phyloP scores from a whole-genome alignment of 768 basidiomycete genomes.

The Amanita fuliginea region DNA sequence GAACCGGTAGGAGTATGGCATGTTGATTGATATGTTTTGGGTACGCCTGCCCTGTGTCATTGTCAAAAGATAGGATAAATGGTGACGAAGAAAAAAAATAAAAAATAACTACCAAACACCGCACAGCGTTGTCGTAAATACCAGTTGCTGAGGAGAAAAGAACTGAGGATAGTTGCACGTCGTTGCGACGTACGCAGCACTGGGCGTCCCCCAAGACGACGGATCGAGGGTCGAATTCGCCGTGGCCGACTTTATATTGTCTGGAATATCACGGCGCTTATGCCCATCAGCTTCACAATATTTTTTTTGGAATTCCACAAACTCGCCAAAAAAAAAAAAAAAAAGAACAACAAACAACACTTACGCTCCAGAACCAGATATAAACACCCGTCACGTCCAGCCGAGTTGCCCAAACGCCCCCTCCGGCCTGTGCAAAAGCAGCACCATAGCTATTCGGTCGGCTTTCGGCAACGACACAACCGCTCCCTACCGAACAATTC shows the following conservation, averaged over 20 bases:
- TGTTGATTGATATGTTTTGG: slow-evolving; percentile 27
- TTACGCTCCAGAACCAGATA: slow-evolving; percentile 35
- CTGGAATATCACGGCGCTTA: slow-evolving; percentile 31
- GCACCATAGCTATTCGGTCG: slow-evolving; percentile 52
- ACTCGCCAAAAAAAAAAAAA: neutral
- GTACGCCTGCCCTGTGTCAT: slow-evolving; percentile 29
- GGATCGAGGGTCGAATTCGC: slow-evolving; percentile 26
- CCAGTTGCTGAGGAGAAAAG: slow-evolving; percentile 55
- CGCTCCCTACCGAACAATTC: slow-evolving; percentile 48
- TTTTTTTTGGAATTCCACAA: neutral
- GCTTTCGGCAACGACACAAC: slow-evolving; percentile 56
- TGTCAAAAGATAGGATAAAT: neutral
- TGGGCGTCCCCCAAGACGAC: slow-evolving; percentile 45
- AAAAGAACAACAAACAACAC: slow-evolving; percentile 8
- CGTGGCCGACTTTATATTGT: slow-evolving; percentile 21
- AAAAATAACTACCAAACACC: slow-evolving; percentile 24
- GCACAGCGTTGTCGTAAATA: slow-evolving; percentile 62
- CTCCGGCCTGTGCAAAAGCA: slow-evolving; percentile 57
- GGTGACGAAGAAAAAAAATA: neutral
- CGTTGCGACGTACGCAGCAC: slow-evolving; percentile 47
- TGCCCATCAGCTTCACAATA: neutral
- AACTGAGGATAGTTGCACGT: slow-evolving; percentile 43
- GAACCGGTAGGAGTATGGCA: slow-evolving; percentile 26
- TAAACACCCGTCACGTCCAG: slow-evolving; percentile 39
- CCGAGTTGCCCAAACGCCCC: slow-evolving; percentile 71